Conservation (phyloP, 2,329 filamentous ascomycete species). For the Neospermospora avenae region DNA sequence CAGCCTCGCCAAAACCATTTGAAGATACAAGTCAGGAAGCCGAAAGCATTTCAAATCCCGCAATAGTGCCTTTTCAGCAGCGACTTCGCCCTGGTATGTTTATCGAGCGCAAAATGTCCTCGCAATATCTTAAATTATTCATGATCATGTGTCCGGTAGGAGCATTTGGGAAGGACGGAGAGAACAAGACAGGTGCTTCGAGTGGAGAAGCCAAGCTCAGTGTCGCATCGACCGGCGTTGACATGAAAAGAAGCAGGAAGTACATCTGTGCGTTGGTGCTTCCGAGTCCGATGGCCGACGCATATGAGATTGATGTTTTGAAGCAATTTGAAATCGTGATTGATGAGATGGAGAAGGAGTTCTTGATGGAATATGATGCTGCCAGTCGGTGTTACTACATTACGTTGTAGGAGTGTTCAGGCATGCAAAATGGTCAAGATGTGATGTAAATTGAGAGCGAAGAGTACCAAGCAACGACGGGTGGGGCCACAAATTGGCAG, state of each 20-base stretch:
- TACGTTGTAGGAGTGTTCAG: conserved; percentile 6
- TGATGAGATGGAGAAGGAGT: conserved; percentile 40
- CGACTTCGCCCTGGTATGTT: conserved; percentile 42
- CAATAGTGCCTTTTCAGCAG: conserved; percentile 37
- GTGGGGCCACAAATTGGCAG: too few species aligned
- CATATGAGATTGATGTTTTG: conserved; percentile 42
- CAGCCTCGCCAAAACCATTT: neutral
- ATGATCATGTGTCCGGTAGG: neutral
- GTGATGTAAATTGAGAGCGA: neutral
- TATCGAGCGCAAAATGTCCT: conserved; percentile 27
- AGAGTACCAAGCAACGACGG: too few species aligned
- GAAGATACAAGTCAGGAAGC: neutral
- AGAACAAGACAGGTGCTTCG: neutral
- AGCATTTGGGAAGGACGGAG: neutral
- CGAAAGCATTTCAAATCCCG: neutral
- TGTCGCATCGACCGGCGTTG: conserved; percentile 1
- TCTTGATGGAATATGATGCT: conserved; percentile 43
- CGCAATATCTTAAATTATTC: neutral
- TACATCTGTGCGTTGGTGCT: conserved; percentile 40
- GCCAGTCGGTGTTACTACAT: conserved; percentile 43
- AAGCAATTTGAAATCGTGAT: conserved; percentile 37
- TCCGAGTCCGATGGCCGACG: conserved; percentile 36
- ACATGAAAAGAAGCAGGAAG: neutral
- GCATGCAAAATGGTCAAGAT: neutral
- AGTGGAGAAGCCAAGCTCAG: conserved; percentile 2